A percentile compares a stretch with the other conserved stretches of the same genome.
Evolutionary conservation across 2,329 filamentous ascomycete genomes (phyloP).

Genomic region (Ilyonectria mors-panacis): DNA sequence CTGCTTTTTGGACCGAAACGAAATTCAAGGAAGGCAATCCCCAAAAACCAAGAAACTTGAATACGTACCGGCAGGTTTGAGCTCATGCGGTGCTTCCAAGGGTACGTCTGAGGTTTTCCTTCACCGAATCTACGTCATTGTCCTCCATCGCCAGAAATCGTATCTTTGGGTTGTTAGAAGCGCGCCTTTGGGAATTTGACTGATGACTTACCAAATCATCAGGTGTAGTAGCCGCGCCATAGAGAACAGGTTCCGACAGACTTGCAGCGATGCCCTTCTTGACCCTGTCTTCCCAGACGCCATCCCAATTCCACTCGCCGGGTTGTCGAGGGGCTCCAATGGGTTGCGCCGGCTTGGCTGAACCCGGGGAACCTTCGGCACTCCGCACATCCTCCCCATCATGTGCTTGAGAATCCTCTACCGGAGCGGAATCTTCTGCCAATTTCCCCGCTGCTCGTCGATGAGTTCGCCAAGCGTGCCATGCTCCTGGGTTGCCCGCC

Average conservation of each 20-base stretch:
- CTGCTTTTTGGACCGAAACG: conserved; percentile 2
- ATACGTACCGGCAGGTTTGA: not conserved
- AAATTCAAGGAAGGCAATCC: not conserved
- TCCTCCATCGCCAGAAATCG: conserved; percentile 77
- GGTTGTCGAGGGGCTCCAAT: conserved; percentile 58
- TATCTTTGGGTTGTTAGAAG: conserved; percentile 63
- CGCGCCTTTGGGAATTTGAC: not conserved
- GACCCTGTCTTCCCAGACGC: conserved; percentile 94
- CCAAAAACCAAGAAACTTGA: not conserved
- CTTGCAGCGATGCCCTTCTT: conserved; percentile 83
- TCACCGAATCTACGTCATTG: conserved; percentile 69
- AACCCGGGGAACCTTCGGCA: conserved; percentile 10
- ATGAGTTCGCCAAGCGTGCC: conserved; percentile 91
- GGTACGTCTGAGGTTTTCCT: conserved; percentile 71
- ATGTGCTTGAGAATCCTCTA: conserved; percentile 13
- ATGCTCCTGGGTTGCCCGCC: conserved; percentile 91
- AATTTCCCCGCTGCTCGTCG: conserved; percentile 58
- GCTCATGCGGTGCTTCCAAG: conserved; percentile 53
- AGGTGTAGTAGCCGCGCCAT: conserved; percentile 71
- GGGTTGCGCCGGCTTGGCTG: conserved; percentile 24
- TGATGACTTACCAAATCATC: conserved; percentile 79
- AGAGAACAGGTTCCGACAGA: conserved; percentile 84
- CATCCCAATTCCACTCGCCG: conserved; percentile 97
- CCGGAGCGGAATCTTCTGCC: conserved; percentile 28
- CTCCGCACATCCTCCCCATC: conserved; percentile 31